A percentile compares a stretch with the other conserved stretches of the same genome.
These are phyloP conservation scores for Penicillium dipodomyicola DNA, from an alignment of 495 filamentous ascomycete species.

Conservation along the genomic window DNA sequence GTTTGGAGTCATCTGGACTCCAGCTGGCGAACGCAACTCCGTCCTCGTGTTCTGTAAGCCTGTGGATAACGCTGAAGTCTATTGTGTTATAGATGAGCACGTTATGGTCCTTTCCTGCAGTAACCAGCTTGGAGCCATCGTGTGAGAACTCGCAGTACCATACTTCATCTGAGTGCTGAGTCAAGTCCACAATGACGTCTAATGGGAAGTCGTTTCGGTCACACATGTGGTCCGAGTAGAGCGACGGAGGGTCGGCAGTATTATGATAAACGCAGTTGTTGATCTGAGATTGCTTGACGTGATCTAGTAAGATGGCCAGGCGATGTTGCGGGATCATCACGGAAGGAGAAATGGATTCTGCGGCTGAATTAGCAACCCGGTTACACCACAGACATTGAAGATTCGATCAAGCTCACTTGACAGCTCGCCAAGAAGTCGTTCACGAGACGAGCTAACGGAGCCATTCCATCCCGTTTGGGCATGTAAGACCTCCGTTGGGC, in stretches of 20 bases:
- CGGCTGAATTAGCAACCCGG: slow-evolving; percentile 11
- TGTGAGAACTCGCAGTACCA: slow-evolving; percentile 90
- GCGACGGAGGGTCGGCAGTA: slow-evolving; percentile 68
- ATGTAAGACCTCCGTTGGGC: slow-evolving; percentile 74
- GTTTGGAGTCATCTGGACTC: slow-evolving; percentile 84
- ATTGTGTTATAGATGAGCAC: slow-evolving; percentile 82
- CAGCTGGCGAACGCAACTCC: slow-evolving; percentile 77
- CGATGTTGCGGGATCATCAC: slow-evolving; percentile 97
- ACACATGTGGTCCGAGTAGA: slow-evolving; percentile 87
- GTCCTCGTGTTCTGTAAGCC: slow-evolving; percentile 59
- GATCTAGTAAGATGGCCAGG: slow-evolving; percentile 75
- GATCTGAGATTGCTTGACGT: slow-evolving; percentile 81
- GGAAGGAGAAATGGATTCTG: slow-evolving; percentile 90
- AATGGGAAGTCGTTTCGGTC: slow-evolving; percentile 76
- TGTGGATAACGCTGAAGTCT: slow-evolving; percentile 63
- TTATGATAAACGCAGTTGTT: slow-evolving; percentile 87
- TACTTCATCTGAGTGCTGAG: slow-evolving; percentile 76
- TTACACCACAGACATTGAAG: neutral
- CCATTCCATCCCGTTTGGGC: slow-evolving; percentile 87
- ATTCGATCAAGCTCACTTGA: slow-evolving; percentile 61
- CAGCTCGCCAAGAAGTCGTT: slow-evolving; percentile 71
- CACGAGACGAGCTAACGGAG: slow-evolving; percentile 72
- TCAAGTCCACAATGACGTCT: slow-evolving; percentile 62
- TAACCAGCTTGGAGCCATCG: slow-evolving; percentile 80
- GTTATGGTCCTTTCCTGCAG: slow-evolving; percentile 68